Conservation (phyloP, 352 stramenopile genomes). For the Globisporangium paddicum region DNA sequence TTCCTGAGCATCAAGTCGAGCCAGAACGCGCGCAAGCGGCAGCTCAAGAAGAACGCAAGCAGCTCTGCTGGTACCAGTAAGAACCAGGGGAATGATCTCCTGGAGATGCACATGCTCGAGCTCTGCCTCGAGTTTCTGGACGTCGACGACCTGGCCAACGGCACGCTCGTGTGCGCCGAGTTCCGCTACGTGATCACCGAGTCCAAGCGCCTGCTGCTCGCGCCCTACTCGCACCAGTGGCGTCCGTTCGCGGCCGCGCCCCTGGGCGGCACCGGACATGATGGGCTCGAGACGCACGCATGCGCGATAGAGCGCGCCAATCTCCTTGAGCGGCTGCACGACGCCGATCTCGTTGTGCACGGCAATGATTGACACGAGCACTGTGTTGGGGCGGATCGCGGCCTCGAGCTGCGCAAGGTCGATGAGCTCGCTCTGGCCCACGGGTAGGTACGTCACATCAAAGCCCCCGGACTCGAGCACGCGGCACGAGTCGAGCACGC, state of each 20-base stretch:
- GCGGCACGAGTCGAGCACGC: too few relatives aligned
- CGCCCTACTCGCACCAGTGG: constrained; percentile 65
- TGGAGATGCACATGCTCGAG: constrained; percentile 54
- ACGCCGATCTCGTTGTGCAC: constrained; percentile 99
- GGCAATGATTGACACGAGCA: constrained; percentile 97
- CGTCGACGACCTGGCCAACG: constrained; percentile 38
- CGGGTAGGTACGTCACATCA: constrained; percentile 98
- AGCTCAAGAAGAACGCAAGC: constrained; percentile 13
- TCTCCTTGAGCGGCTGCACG: constrained; percentile 96
- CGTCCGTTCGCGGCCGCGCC: constrained; percentile 14
- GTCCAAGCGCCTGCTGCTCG: constrained; percentile 43
- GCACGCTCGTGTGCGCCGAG: constrained; percentile 40
- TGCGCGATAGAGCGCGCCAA: constrained; percentile 92
- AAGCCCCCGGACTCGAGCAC: too few relatives aligned
- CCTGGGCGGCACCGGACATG: constrained; percentile 92
- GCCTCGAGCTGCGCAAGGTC: constrained; percentile 93
- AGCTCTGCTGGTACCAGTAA: not conserved
- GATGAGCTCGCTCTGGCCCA: constrained; percentile 91
- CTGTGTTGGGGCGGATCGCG: constrained; percentile 94
- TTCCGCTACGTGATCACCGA: constrained; percentile 47
- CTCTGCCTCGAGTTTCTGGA: constrained; percentile 76
- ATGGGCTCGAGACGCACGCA: constrained; percentile 97
- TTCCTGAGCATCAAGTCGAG: constrained; percentile 18
- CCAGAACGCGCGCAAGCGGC: constrained; percentile 26
- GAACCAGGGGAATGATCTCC: constrained; percentile 15